These are phyloP conservation scores for Fabrea salina DNA, from an alignment of 169 alveolate genomes.

Conservation along the genomic window DNA sequence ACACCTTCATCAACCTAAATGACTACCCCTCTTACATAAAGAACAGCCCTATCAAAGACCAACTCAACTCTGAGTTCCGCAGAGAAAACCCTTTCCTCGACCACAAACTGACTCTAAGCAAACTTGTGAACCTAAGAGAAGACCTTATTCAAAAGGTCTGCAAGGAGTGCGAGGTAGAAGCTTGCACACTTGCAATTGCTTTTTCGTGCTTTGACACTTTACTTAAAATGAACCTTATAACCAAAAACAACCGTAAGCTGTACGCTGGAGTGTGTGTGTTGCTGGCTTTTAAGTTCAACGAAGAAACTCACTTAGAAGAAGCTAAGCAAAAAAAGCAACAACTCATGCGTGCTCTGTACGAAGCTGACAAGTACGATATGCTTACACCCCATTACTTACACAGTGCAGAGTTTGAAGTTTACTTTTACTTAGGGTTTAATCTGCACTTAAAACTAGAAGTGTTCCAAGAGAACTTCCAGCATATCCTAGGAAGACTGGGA, in stretches of 20 bases:
- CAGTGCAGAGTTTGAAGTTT: slow-evolving; percentile 23
- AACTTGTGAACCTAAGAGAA: slow-evolving; percentile 23
- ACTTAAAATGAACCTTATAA: slow-evolving; percentile 3
- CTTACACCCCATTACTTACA: no score
- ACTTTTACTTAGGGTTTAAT: not conserved
- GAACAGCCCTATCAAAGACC: not conserved
- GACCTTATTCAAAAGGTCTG: slow-evolving; percentile 11
- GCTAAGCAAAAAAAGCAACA: not conserved
- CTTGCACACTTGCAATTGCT: slow-evolving; percentile 21
- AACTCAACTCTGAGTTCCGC: not conserved
- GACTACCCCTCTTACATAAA: not conserved
- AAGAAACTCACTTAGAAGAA: slow-evolving; percentile 23
- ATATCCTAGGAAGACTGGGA: not conserved
- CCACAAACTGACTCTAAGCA: slow-evolving; percentile 26
- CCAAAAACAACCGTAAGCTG: slow-evolving; percentile 14
- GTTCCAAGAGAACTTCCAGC: not conserved
- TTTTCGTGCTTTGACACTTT: not conserved
- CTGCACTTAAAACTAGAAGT: not conserved
- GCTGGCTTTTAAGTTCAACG: slow-evolving; percentile 27
- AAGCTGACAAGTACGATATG: slow-evolving; percentile 10
- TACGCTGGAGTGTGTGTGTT: slow-evolving; percentile 23
- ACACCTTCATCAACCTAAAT: not conserved
- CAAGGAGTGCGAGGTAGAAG: slow-evolving; percentile 11
- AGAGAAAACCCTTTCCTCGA: not conserved
- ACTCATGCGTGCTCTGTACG: not conserved